These are phyloP conservation scores for Cyclotella atomus DNA, from an alignment of 108 stramenopile species.

Conservation along the genomic window DNA sequence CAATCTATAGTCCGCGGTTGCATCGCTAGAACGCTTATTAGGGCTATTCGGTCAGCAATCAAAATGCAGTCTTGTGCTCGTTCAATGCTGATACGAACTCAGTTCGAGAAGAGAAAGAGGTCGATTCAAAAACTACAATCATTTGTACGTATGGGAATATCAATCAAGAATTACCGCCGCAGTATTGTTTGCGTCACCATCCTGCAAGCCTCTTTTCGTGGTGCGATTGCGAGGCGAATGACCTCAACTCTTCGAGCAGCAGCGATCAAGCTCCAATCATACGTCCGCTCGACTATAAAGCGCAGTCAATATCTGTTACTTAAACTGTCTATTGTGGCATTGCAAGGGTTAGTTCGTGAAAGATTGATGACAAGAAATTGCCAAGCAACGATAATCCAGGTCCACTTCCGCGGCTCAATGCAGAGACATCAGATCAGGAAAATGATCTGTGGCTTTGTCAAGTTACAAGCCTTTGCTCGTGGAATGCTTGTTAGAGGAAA, in stretches of 20 bases:
- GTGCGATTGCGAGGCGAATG: background rate
- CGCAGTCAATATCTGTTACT: background rate
- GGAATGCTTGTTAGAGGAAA: constrained; percentile 3
- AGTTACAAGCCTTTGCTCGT: background rate
- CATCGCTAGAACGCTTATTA: background rate
- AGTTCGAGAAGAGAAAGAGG: background rate
- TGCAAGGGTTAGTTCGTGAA: background rate
- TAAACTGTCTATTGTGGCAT: background rate
- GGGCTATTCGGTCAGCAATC: background rate
- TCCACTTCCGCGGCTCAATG: background rate
- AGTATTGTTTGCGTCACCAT: background rate
- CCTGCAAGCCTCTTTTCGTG: background rate
- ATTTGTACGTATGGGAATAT: background rate
- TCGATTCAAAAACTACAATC: background rate
- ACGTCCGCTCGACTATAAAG: background rate
- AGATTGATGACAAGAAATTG: background rate
- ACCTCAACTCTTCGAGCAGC: background rate
- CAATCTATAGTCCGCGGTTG: background rate
- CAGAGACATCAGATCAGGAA: background rate
- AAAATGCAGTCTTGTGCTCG: background rate
- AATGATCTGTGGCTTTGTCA: background rate
- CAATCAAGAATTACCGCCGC: background rate
- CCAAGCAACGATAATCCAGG: background rate
- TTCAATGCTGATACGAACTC: background rate
- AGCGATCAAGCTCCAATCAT: background rate